These are phyloP conservation scores for Pouteria campechiana DNA, from an alignment of 179 eudicot species.

Conservation along the genomic window DNA sequence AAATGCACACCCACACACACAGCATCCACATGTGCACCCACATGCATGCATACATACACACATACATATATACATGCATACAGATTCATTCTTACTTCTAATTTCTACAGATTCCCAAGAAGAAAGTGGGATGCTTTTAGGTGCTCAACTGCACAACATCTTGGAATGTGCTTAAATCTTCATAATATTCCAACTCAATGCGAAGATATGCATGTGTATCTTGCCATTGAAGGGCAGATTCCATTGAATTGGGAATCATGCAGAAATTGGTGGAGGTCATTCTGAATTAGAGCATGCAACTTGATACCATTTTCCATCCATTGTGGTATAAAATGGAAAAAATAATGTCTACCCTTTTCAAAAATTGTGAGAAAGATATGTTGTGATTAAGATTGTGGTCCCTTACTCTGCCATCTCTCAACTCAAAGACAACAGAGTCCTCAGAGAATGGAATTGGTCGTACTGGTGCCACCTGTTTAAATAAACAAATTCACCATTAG, in stretches of 20 bases:
- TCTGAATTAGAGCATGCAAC: not conserved
- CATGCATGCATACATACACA: too few relatives aligned
- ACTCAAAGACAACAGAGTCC: conserved; percentile 63
- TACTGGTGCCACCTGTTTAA: conserved; percentile 52
- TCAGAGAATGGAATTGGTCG: conserved; percentile 61
- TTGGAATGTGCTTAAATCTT: too few relatives aligned
- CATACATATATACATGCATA: too few relatives aligned
- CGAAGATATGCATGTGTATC: too few relatives aligned
- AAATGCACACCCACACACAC: too few relatives aligned
- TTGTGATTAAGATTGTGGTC: not conserved
- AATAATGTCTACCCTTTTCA: not conserved
- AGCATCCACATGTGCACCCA: too few relatives aligned
- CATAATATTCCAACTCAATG: too few relatives aligned
- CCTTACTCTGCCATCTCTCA: conserved; percentile 78
- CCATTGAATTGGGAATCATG: not conserved
- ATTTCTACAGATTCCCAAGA: too few relatives aligned
- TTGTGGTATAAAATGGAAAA: not conserved
- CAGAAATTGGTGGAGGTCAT: not conserved
- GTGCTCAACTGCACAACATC: too few relatives aligned
- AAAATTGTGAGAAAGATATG: not conserved
- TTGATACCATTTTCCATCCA: not conserved
- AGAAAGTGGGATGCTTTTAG: too few relatives aligned
- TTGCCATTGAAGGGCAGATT: not conserved
- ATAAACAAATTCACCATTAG: too few relatives aligned
- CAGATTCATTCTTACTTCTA: not conserved